Evolutionary conservation across 257 asterid genomes (phyloP), one percentile per base, ranked within the genome.

Genomic region (Misopates orontium): DNA sequence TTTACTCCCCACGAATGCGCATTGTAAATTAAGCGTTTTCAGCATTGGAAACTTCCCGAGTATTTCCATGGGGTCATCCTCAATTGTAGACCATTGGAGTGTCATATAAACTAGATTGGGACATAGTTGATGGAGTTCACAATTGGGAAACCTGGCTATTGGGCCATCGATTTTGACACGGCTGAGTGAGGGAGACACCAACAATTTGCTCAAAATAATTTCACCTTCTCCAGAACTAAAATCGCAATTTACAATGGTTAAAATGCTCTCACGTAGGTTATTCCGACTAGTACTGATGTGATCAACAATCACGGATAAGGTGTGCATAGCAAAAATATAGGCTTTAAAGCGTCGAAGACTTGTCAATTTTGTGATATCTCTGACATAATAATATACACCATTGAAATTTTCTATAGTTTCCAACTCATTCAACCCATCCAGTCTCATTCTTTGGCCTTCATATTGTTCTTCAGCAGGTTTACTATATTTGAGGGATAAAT

Each of bases 401-500:
- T n/a, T 16, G 51, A 60, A 11, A 18, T 36, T 24, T n/a, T 11
- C 3, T 4, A 72, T 4, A 0, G 51, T 65, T 60, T 72, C 76
- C 59, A 72, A 47, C 17, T 51, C 64, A 8, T 15, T 40, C 17
- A 65, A 23, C 39, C 71, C 60, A 36, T 64, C 60, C 39, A 63
- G 17, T 16, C 32, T 22, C n/a, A 64, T 11, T 14, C 14, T 44
- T 15, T 24, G 54, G n/a, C n/a, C n/a, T n/a, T n/a, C n/a, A n/a
- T n/a, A n/a, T 18, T 14, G 1, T 1, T 16, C 8, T 8, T 11
- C 10, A 0, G 0, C 0, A 2, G 8, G 4, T 18, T 13, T 1
- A 1, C n/a, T 1, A 49, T 0, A 17, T 7, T 10, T 2, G 39
- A 64, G 42, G 18, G 40, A 64, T 5, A 75, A 17, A 65, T 70